Evolutionary conservation across 176 grass and related monocot genomes (phyloP), one percentile per base, ranked within the genome.

Genomic region (Musa schizocarpa): DNA sequence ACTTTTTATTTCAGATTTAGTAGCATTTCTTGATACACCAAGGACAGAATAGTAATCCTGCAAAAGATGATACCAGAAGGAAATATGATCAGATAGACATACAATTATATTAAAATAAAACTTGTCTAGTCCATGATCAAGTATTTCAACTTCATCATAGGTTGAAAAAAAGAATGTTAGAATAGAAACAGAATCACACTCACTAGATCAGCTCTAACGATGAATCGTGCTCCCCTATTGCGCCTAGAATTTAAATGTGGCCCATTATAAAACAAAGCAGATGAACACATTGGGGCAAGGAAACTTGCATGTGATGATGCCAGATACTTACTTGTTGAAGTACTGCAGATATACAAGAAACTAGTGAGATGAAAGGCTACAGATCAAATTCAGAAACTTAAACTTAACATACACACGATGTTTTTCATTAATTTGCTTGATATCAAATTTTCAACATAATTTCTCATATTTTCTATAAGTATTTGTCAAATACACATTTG

Each of bases 1-100:
- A 63, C 88, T 94, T 76, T 94, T 99, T 69, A 99, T 94, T 94
- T 99, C 95, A 74, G 95, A 94, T 92, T 92, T 99, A 81, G 91
- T 99, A 74, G 95, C 62, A 89, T 99, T 99, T 84, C 83, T 99
- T 62, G 95, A 94, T 53, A 99, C 90, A 22, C 88, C 95, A 78
- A 99, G 86, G 71, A 91, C 48, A 64, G 88, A 89, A 84, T 99
- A 99, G 75, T 85, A 99, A 87, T 99, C 95, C 95, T 99, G 88
- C 61, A 77, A 81, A 84, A 74, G 81, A 54, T 82, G 23, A 76
- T 70, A 13, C 16, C 21, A 66, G 14, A 70, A 9, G 25, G 5
- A 63, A 74, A 52, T 21, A 61, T 68, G 19, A 52, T 52, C 56
- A 52, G 54, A 74, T 12, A 52, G 48, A 56, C 19, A 73, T 52